Base-by-base conservation (phyloP, 2,329 filamentous ascomycete species). In the Ophiocordyceps camponoti-leonardi region DNA sequence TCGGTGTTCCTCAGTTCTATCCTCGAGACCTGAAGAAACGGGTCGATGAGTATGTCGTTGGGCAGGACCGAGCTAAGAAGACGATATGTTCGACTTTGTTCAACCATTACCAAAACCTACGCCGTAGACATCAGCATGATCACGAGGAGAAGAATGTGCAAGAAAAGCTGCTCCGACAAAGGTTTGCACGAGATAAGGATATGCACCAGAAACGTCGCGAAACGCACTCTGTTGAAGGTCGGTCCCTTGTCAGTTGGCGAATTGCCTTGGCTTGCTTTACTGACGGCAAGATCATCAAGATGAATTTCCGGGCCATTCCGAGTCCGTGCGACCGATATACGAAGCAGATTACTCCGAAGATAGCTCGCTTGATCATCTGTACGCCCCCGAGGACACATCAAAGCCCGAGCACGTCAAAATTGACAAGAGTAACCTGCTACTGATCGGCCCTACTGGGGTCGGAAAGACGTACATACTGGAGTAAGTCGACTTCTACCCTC, bases 41-140 rank as follows among this genome's bases (percentile, higher is more conserved):
- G 56, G 78, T 96, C 30, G 92, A 98, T 60, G 84, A 92, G 58
- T 98, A 93, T 60, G 90, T 98, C 1, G 90, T 98, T 4, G 92
- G 90, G 39, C 92, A 98, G 62, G 86, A 95, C 52, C 79, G 86
- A 48, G 87, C 92, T 16, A 92, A 98, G 71, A 93, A 94, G 62
- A 85, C 88, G 14, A 79, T 96, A 51, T 92, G 86, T 51, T 82
- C 90, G 4, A 87, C 90, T 7, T 84, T 98, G 26, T 95, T 94
- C 67, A 95, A 96, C 58, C 92, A 98, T 60, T 95, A 96, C 59
- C 86, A 95, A 62, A 78, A 85, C 42, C 75, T 94, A 48, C 80
- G 88, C 22, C 75, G 86, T 55, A 72, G 86, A 43, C 77, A 81
- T 48, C 77, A 92, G 52, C 79, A 88, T 46, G 87, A 94, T 55